Conservation (phyloP, 345 rosid genomes). For the Citrus cavaleriei region DNA sequence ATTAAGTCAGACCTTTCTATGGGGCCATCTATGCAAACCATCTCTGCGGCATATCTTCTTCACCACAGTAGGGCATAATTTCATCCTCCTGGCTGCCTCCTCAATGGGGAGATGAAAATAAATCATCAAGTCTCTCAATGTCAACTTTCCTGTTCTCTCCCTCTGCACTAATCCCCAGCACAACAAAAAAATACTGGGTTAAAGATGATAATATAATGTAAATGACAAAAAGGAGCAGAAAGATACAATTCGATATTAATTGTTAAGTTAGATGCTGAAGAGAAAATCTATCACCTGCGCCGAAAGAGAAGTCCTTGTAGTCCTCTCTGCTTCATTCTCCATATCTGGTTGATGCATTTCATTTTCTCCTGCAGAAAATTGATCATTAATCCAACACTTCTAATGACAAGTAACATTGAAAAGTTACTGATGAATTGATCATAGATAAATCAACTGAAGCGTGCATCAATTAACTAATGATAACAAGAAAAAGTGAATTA, state of each 20-base stretch:
- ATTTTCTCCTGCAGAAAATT: conserved; percentile 11
- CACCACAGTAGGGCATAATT: conserved; percentile 54
- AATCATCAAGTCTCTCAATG: conserved; percentile 27
- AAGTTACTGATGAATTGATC: not conserved
- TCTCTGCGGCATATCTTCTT: conserved; percentile 47
- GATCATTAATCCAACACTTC: not conserved
- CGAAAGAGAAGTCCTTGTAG: conserved; percentile 15
- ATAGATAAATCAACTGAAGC: not conserved
- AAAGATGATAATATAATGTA: not conserved
- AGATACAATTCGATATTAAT: not conserved
- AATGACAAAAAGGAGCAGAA: not conserved
- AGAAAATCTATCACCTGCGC: conserved; percentile 31
- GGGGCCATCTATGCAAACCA: conserved; percentile 50
- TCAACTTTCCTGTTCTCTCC: conserved; percentile 44
- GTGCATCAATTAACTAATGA: not conserved
- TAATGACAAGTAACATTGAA: not conserved
- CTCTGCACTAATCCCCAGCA: conserved; percentile 40
- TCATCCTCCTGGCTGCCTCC: conserved; percentile 42
- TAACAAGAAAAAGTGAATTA: not conserved
- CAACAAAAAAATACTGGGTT: not conserved
- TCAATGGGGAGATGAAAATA: conserved; percentile 53
- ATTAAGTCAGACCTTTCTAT: conserved; percentile 41
- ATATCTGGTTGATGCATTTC: conserved; percentile 9
- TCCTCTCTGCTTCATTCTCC: conserved; percentile 15
- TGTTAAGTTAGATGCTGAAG: not conserved